Percentiles rank a stretch among this genome's conserved stretches.
phyloP scores from a whole-genome alignment of 352 stramenopile genomes.

The Globisporangium camurandrum region DNA sequence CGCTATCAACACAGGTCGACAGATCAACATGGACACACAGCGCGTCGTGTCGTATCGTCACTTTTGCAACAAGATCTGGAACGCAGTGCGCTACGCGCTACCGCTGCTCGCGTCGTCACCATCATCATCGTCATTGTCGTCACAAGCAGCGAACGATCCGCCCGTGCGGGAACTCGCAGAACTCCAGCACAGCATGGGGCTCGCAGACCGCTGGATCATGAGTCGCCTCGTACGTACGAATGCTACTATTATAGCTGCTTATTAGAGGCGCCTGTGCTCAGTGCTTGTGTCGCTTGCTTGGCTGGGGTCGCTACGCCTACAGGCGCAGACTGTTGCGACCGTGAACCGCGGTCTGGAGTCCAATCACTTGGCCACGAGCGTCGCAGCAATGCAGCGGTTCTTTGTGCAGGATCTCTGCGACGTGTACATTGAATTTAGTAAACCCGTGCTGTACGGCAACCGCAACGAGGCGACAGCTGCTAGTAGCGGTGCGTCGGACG shows the following conservation, averaged over 20 bases:
- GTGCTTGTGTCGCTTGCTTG: not conserved
- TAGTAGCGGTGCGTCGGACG: constrained; percentile 22
- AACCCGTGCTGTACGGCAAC: constrained; percentile 74
- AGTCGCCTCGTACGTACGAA: constrained; percentile 67
- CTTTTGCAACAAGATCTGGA: constrained; percentile 90
- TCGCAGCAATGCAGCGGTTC: constrained; percentile 67
- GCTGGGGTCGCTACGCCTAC: not conserved
- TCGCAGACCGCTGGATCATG: constrained; percentile 80
- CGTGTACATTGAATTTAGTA: constrained; percentile 87
- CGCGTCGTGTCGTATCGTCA: constrained; percentile 77
- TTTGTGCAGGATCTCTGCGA: constrained; percentile 85
- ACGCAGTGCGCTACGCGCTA: constrained; percentile 71
- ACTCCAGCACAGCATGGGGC: constrained; percentile 34
- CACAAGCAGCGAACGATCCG: not conserved
- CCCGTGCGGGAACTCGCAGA: constrained; percentile 16
- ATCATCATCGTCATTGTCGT: not conserved
- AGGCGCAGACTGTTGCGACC: constrained; percentile 46
- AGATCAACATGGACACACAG: constrained; percentile 88
- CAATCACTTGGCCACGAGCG: constrained; percentile 63
- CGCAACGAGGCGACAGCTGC: constrained; percentile 26
- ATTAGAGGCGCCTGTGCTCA: not conserved
- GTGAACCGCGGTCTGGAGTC: constrained; percentile 60
- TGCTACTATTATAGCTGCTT: too few relatives aligned
- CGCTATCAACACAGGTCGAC: constrained; percentile 26
- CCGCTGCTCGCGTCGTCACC: constrained; percentile 34